These are phyloP conservation scores for Solanum neorickii DNA, from an alignment of 257 asterid species.

Conservation along the genomic window DNA sequence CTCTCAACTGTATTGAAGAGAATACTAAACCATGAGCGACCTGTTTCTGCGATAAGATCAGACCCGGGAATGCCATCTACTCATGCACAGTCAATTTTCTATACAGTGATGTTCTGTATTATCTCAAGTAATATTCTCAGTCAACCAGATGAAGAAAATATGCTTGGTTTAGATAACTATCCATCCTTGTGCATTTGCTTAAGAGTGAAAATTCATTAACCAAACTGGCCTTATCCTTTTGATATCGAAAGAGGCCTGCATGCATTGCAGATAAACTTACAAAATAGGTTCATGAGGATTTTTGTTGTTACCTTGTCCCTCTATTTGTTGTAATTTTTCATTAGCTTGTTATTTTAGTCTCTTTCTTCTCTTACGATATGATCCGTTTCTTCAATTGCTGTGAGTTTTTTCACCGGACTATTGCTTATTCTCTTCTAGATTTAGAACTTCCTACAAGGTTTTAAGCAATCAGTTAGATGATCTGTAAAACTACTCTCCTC, in stretches of 20 bases:
- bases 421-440: background rate
- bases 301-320: background rate
- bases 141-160: background rate
- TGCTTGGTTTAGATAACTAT: background rate
- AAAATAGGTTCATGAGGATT: background rate
- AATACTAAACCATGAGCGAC: constrained; percentile 69
- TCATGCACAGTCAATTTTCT: constrained; percentile 71
- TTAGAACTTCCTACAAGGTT: background rate
- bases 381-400: background rate
- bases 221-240: background rate
- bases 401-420: background rate
- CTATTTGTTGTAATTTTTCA: background rate
- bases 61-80: constrained; percentile 98
- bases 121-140: constrained; percentile 37
- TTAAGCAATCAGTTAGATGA: background rate
- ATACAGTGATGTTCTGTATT: constrained; percentile 23
- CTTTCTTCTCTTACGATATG: background rate
- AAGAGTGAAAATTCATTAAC: background rate
- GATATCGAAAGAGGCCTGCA: background rate
- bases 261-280: background rate
- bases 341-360: background rate
- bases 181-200: background rate
- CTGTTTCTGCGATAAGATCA: constrained; percentile 44
- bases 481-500: background rate
- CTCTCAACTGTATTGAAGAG: constrained; percentile 45